phyloP scores from a whole-genome alignment of 2,329 filamentous ascomycete species.

The Diaporthe ampelina region DNA sequence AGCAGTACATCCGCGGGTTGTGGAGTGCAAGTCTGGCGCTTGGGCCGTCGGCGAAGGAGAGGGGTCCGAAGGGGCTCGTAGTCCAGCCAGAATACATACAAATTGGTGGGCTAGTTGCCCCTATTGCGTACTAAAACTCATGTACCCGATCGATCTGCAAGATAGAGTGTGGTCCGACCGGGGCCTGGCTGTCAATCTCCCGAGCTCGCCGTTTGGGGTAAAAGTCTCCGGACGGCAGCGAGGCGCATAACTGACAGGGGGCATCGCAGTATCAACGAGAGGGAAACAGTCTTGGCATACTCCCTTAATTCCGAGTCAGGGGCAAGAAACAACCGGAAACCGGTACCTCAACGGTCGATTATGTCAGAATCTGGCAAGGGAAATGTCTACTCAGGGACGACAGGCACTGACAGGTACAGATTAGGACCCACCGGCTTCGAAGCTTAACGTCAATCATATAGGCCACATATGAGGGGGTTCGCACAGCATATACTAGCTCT shows the following conservation, averaged over 20 bases:
- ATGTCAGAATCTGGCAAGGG: background rate
- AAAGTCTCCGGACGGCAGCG: constrained; percentile 21
- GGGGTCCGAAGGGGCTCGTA: background rate
- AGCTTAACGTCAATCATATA: constrained; percentile 26
- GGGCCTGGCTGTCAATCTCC: constrained; percentile 26
- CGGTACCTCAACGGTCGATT: constrained; percentile 16
- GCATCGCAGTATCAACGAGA: constrained; percentile 22
- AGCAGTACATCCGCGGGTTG: constrained; percentile 15
- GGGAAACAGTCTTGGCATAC: constrained; percentile 22
- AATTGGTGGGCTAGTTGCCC: background rate
- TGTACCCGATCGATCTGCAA: constrained; percentile 33
- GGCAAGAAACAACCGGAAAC: constrained; percentile 2
- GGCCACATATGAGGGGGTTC: constrained; percentile 23
- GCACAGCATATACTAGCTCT: background rate
- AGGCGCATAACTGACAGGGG: constrained; percentile 24
- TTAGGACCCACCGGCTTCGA: constrained; percentile 5
- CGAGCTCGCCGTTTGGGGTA: constrained; percentile 31
- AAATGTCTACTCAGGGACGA: background rate
- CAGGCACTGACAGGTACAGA: background rate
- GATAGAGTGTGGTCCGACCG: constrained; percentile 27
- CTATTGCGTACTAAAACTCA: constrained; percentile 8
- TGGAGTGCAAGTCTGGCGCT: background rate
- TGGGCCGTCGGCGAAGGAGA: constrained; percentile 11
- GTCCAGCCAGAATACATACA: background rate
- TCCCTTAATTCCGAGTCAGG: constrained; percentile 31